phyloP scores from a whole-genome alignment of 225 moss, liverwort and hornwort genomes.

The Polytrichum commune region DNA sequence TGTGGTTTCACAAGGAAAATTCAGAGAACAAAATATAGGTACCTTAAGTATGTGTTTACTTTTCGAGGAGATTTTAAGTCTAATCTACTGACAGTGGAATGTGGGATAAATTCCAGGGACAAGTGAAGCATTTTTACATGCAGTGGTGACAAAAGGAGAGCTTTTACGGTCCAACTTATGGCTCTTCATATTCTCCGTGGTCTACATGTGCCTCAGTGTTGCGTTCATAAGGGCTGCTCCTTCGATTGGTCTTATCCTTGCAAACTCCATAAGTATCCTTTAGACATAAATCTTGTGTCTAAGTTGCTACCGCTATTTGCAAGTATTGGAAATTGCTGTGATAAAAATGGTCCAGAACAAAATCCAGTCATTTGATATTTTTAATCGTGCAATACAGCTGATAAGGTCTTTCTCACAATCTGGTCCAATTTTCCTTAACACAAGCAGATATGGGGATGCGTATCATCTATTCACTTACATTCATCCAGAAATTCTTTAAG shows the following conservation, averaged over 20 bases:
- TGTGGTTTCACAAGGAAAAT: too few relatives aligned
- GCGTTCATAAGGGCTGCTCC: slow-evolving; percentile 63
- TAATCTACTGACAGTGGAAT: slow-evolving; percentile 4
- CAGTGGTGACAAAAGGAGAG: slow-evolving; percentile 79
- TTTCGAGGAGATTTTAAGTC: too few relatives aligned
- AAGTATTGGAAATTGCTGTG: background rate
- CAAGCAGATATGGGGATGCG: slow-evolving; percentile 83
- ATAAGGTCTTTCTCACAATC: slow-evolving; percentile 1
- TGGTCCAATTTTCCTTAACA: slow-evolving; percentile 42
- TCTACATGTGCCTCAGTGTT: slow-evolving; percentile 85
- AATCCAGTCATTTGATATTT: too few relatives aligned
- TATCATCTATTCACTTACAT: slow-evolving; percentile 64
- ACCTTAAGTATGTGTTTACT: too few relatives aligned
- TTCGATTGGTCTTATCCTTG: slow-evolving; percentile 86
- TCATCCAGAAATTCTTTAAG: slow-evolving; percentile 68
- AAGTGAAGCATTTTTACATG: slow-evolving; percentile 90
- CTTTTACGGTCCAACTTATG: slow-evolving; percentile 77
- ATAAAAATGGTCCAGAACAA: too few relatives aligned
- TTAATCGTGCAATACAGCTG: too few relatives aligned
- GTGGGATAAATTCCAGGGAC: slow-evolving; percentile 45
- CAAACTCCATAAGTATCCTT: slow-evolving; percentile 85
- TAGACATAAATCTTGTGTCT: background rate
- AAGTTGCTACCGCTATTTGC: background rate
- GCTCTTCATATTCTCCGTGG: slow-evolving; percentile 68
- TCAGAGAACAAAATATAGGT: too few relatives aligned